These are phyloP conservation scores for Fusarium penzigii DNA, from an alignment of 2,329 filamentous ascomycete genomes.

Conservation along the genomic window DNA sequence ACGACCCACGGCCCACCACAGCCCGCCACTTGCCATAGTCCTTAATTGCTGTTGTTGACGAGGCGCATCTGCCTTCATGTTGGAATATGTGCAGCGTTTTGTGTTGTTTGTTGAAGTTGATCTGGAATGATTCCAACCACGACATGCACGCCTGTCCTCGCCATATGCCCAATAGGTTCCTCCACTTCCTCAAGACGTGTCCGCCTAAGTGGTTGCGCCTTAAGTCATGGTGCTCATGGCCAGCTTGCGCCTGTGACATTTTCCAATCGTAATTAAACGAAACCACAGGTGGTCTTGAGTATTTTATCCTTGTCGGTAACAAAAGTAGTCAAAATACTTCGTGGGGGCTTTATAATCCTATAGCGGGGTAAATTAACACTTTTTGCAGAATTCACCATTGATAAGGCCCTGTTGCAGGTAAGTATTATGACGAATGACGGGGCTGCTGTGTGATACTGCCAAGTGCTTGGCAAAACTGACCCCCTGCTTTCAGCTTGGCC, in stretches of 20 bases:
- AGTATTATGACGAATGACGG: too few species aligned
- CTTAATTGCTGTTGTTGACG: conserved; percentile 75
- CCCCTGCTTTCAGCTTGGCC: too few species aligned
- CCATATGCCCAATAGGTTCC: conserved; percentile 82
- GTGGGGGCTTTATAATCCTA: too few species aligned
- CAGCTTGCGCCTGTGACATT: conserved; percentile 21
- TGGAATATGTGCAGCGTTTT: conserved; percentile 81
- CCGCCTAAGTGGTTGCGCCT: conserved; percentile 72
- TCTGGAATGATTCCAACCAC: conserved; percentile 72
- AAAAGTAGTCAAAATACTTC: too few species aligned
- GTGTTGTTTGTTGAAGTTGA: conserved; percentile 74
- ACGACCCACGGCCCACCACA: conserved; percentile 91
- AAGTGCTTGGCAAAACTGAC: too few species aligned
- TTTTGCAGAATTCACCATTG: too few species aligned
- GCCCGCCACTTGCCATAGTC: conserved; percentile 99
- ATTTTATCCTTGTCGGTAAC: too few species aligned
- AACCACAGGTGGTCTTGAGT: too few species aligned
- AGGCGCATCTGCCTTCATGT: conserved; percentile 70
- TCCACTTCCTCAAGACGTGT: conserved; percentile 94
- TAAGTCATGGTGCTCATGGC: conserved; percentile 83
- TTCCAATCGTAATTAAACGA: too few species aligned
- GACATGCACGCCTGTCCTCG: conserved; percentile 70
- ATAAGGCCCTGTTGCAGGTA: too few species aligned
- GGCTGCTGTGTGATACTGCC: too few species aligned
- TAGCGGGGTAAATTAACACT: too few species aligned